phyloP scores from a whole-genome alignment of 768 basidiomycete species.

The Leccinum truebloodii region DNA sequence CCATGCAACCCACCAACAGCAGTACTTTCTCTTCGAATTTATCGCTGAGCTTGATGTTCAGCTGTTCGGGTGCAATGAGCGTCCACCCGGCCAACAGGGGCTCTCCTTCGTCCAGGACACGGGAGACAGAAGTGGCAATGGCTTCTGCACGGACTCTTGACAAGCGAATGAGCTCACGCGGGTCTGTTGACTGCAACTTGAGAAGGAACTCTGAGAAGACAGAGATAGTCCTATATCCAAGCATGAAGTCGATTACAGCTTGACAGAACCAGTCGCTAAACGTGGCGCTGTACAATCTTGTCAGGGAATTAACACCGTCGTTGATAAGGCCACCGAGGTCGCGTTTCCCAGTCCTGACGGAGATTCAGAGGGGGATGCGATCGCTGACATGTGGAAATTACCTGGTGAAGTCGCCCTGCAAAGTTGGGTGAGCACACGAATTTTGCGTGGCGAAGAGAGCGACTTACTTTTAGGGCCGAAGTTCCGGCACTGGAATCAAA shows the following conservation, averaged over 20 bases:
- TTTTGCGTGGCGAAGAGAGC: not conserved
- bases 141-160: conserved; percentile 91
- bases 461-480: conserved; percentile 85
- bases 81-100: conserved; percentile 87
- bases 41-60: conserved; percentile 69
- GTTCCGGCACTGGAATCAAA: conserved; percentile 77
- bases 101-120: conserved; percentile 77
- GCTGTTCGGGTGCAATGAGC: conserved; percentile 77
- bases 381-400: conserved; percentile 26
- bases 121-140: conserved; percentile 82
- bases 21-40: conserved; percentile 95
- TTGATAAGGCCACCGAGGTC: conserved; percentile 90
- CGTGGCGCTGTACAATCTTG: conserved; percentile 85
- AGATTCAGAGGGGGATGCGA: conserved; percentile 9
- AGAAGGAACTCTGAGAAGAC: conserved; percentile 95
- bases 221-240: conserved; percentile 80
- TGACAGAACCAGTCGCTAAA: conserved; percentile 97
- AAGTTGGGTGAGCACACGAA: conserved; percentile 8
- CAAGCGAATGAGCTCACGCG: conserved; percentile 82
- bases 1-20: conserved; percentile 63
- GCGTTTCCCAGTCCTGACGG: conserved; percentile 85
- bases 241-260: conserved; percentile 90
- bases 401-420: conserved; percentile 86
- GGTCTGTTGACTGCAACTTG: conserved; percentile 89
- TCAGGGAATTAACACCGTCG: conserved; percentile 93